These are phyloP conservation scores for Simmondsia chinensis DNA, from an alignment of 148 eudicot species.

Conservation along the genomic window DNA sequence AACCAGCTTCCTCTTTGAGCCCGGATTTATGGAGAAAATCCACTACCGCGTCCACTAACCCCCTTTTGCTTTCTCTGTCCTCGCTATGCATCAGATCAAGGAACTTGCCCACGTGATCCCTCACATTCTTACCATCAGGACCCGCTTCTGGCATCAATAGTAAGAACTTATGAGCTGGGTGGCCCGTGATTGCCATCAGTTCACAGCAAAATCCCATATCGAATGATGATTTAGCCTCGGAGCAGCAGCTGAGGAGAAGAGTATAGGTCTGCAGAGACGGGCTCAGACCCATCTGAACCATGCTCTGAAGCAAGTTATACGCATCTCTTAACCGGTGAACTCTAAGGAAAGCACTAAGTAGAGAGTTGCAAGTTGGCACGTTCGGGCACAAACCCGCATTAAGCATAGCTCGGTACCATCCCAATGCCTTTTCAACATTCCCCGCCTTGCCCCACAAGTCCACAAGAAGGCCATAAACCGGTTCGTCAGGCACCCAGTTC, in stretches of 20 bases:
- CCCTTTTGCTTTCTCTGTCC: conserved; percentile 94
- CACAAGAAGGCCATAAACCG: conserved; percentile 92
- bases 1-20: conserved; percentile 94
- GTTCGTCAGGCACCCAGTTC: conserved; percentile 97
- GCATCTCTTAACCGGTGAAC: conserved; percentile 72
- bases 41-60: conserved; percentile 80
- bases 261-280: conserved; percentile 95
- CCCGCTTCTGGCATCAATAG: conserved; percentile 75
- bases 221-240: conserved; percentile 74
- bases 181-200: conserved; percentile 83
- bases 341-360: conserved; percentile 86
- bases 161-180: conserved; percentile 79
- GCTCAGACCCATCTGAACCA: conserved; percentile 63
- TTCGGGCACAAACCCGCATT: conserved; percentile 75
- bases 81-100: conserved; percentile 87
- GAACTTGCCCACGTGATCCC: conserved; percentile 69
- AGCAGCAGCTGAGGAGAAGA: conserved; percentile 81
- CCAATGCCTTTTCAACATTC: conserved; percentile 73
- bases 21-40: conserved; percentile 93
- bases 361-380: conserved; percentile 89
- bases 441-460: conserved; percentile 97
- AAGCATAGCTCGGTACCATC: conserved; percentile 92
- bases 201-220: conserved; percentile 79
- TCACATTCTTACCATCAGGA: conserved; percentile 82
- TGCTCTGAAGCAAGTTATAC: conserved; percentile 55